phyloP scores from a whole-genome alignment of 2,329 filamentous ascomycete genomes.

The Triangularia verruculosa region DNA sequence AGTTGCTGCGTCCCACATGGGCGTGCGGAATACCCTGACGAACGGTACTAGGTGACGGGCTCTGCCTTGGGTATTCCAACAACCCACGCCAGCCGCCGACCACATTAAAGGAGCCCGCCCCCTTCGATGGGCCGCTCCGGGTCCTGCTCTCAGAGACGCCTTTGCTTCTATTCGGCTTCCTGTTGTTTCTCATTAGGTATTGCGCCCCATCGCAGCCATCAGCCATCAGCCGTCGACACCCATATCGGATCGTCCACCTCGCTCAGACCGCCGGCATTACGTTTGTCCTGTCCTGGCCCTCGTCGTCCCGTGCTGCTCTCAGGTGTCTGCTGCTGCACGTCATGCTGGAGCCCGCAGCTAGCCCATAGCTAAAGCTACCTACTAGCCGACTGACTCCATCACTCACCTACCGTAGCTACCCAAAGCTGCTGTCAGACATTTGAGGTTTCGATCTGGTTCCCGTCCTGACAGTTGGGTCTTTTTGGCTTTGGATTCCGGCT shows the following conservation, averaged over 20 bases:
- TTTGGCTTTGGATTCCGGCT: not conserved
- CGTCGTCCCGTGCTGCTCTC: not conserved
- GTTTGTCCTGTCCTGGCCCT: not conserved
- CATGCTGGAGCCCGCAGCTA: constrained; percentile 16
- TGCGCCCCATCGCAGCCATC: no score
- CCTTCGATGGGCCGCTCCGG: constrained; percentile 25
- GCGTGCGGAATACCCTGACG: constrained; percentile 19
- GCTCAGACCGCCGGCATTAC: constrained; percentile 6
- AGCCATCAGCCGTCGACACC: not conserved
- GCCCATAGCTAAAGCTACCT: constrained; percentile 11
- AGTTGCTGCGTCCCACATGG: constrained; percentile 17
- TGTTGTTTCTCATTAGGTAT: no score
- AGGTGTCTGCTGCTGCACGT: constrained; percentile 22
- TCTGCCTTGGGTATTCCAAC: not conserved
- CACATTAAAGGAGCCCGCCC: constrained; percentile 28
- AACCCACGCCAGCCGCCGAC: constrained; percentile 24
- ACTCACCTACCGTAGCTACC: constrained; percentile 14
- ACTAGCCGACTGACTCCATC: constrained; percentile 16
- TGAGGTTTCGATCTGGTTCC: constrained; percentile 26
- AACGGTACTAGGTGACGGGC: not conserved
- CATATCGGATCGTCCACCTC: not conserved
- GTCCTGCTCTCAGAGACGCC: constrained; percentile 21
- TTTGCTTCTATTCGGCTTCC: constrained; percentile 7
- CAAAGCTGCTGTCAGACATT: constrained; percentile 21
- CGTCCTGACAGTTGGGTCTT: constrained; percentile 13